Evolutionary conservation across 768 basidiomycete species (phyloP).

Genomic region (Panaeolus papilionaceus): DNA sequence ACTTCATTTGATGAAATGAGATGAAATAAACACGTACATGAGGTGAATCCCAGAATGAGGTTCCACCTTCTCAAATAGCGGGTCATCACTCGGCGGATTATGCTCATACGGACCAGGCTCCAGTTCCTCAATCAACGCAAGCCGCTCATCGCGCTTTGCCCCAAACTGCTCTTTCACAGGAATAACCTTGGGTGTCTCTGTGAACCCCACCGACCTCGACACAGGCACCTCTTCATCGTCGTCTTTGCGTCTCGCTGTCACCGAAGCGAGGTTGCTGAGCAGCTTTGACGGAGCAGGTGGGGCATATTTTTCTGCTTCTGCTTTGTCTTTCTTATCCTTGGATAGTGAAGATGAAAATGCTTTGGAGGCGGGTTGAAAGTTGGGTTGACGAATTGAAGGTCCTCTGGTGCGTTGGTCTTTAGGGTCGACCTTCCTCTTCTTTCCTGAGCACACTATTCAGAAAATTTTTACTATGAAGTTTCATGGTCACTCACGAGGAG

Average conservation of each 20-base stretch:
- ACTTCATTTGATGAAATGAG: constrained; percentile 6
- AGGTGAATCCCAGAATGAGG: constrained; percentile 92
- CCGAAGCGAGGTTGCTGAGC: constrained; percentile 53
- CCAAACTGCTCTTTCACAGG: constrained; percentile 6
- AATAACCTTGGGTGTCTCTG: constrained; percentile 37
- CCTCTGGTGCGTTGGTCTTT: constrained; percentile 18
- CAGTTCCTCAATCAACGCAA: constrained; percentile 80
- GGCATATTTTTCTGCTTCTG: constrained; percentile 30
- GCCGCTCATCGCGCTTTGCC: constrained; percentile 59
- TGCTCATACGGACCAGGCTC: constrained; percentile 81
- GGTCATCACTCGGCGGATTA: constrained; percentile 73
- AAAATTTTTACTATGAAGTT: not conserved
- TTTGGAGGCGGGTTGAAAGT: constrained; percentile 22
- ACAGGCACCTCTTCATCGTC: constrained; percentile 23
- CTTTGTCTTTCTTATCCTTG: not conserved
- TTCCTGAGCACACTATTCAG: constrained; percentile 28
- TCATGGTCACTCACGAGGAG: constrained; percentile 58
- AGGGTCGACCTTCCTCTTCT: constrained; percentile 52
- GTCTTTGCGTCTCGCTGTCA: constrained; percentile 32
- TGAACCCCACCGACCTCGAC: constrained; percentile 38
- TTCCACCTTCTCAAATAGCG: constrained; percentile 78
- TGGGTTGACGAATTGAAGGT: constrained; percentile 18
- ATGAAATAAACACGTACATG: constrained; percentile 54
- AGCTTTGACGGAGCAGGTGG: constrained; percentile 58
- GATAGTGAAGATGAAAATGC: constrained; percentile 3